Evolutionary conservation across 139 green algal species (phyloP).

Genomic region (Micractinium sp.): DNA sequence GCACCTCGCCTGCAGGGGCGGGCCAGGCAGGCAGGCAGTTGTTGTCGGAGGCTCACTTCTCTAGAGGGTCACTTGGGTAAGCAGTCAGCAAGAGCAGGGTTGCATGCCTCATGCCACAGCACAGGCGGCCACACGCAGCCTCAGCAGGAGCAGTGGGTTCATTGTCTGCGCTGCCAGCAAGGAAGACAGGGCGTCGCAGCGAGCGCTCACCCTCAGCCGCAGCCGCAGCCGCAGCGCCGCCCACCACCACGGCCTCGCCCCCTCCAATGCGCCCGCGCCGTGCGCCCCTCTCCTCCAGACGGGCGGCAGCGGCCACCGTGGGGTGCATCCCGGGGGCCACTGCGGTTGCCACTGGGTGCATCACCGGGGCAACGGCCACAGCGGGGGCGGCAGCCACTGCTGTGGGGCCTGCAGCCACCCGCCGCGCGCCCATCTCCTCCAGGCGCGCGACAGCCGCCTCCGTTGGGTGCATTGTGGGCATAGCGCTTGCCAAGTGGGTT

Average conservation of each 20-base stretch:
- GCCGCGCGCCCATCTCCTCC: background rate
- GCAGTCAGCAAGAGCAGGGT: too few relatives aligned
- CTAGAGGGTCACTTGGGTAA: too few relatives aligned
- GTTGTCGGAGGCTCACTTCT: too few relatives aligned
- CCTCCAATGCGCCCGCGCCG: constrained; percentile 1
- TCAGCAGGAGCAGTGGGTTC: too few relatives aligned
- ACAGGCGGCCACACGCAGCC: too few relatives aligned
- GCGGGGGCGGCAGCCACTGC: background rate
- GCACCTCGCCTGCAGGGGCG: too few relatives aligned
- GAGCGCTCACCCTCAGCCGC: background rate
- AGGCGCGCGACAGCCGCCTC: background rate
- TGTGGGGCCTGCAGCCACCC: background rate
- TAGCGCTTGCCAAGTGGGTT: too few relatives aligned
- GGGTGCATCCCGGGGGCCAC: background rate
- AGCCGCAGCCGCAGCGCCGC: background rate
- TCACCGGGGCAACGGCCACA: background rate
- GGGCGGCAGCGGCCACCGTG: background rate
- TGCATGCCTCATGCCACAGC: too few relatives aligned
- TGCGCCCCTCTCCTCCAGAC: constrained; percentile 1
- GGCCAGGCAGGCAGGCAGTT: too few relatives aligned
- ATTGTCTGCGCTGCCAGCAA: background rate
- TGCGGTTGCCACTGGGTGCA: background rate
- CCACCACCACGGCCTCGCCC: background rate
- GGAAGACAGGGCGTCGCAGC: background rate
- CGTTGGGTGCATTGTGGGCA: background rate